Evolutionary conservation across 176 grass and related monocot genomes (phyloP), one percentile per base, ranked within the genome.

Genomic region (Rhynchospora breviuscula): DNA sequence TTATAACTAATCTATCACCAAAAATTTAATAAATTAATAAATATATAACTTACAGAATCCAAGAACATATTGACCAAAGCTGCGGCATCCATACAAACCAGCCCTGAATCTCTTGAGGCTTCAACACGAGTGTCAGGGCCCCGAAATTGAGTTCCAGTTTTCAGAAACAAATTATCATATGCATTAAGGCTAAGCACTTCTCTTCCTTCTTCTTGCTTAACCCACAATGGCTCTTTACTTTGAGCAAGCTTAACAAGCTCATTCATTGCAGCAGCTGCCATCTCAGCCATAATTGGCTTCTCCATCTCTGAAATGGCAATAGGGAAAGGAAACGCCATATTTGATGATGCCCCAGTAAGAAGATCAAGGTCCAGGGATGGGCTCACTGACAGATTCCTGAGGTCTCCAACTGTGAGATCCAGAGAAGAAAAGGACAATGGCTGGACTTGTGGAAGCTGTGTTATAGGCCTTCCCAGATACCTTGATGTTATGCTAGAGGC

Each of bases 61-160:
- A 96, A 90, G 91, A 99, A 96, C 46, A 99, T 81, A 49, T 99
- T 86, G 65, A 88, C 90, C 88, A 99, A 91, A 5, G 72, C 81
- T 75, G 58, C 9, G 49, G 89, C 79, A 69, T 81, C 89, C 85
- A 93, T 89, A 66, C 84, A 90, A 0, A 99, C 86, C 47, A 90
- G 54, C 0, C 85, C 89, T 6, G 93, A 88, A 84, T 88, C 89
- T 62, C 91, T 88, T 2, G 97, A 92, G 4, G 87, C 91, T 78
- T 99, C 97, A 66, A 90, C 77, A 31, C 7, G 47, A 69, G 85
- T 81, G 86, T 92, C 84, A 0, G 85, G 85, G 7, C 81, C 63
- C 54, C 73, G 89, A 64, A 88, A 90, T 17, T 84, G 86, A 69
- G 17, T 85, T 6, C 89, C 93, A 2, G 88, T 63, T 90, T 89